Evolutionary conservation across 495 filamentous ascomycete genomes (phyloP).

Genomic region (Platismatia glauca): DNA sequence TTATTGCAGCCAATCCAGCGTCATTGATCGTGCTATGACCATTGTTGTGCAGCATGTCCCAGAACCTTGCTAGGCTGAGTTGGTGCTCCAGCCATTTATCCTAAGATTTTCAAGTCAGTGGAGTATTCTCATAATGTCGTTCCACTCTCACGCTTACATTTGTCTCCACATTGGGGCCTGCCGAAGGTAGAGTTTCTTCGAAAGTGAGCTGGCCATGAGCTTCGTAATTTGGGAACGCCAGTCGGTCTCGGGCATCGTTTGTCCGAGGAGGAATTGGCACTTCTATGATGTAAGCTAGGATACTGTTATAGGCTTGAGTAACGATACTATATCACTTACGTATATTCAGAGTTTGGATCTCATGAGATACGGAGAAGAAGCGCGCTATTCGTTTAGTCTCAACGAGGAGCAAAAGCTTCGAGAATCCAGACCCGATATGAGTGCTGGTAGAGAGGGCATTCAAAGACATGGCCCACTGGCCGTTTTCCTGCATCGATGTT

Average conservation of each 20-base stretch:
- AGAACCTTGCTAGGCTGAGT: slow-evolving; percentile 1
- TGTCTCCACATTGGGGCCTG: background rate
- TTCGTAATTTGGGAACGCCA: slow-evolving; percentile 42
- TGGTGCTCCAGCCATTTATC: slow-evolving; percentile 12
- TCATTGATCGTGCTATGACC: slow-evolving; percentile 4
- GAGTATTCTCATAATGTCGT: background rate
- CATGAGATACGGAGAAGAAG: slow-evolving; percentile 4
- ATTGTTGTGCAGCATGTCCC: slow-evolving; percentile 9
- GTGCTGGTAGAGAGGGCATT: slow-evolving; percentile 12
- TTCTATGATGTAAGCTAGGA: background rate
- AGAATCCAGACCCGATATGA: slow-evolving; percentile 7
- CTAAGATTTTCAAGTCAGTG: background rate
- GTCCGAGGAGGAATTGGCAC: slow-evolving; percentile 13
- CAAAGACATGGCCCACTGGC: slow-evolving; percentile 16
- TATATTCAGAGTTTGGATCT: background rate
- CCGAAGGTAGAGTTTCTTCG: slow-evolving; percentile 32
- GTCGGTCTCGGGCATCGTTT: slow-evolving; percentile 19
- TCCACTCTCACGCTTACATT: background rate
- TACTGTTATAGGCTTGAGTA: background rate
- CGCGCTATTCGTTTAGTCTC: slow-evolving; percentile 20
- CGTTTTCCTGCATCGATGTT: slow-evolving; percentile 12
- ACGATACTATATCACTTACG: background rate
- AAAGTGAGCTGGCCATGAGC: slow-evolving; percentile 31
- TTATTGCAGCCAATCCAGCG: background rate
- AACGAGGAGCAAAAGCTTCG: slow-evolving; percentile 13